These are phyloP conservation scores for Simmondsia chinensis DNA, from an alignment of 148 eudicot species.

Conservation along the genomic window DNA sequence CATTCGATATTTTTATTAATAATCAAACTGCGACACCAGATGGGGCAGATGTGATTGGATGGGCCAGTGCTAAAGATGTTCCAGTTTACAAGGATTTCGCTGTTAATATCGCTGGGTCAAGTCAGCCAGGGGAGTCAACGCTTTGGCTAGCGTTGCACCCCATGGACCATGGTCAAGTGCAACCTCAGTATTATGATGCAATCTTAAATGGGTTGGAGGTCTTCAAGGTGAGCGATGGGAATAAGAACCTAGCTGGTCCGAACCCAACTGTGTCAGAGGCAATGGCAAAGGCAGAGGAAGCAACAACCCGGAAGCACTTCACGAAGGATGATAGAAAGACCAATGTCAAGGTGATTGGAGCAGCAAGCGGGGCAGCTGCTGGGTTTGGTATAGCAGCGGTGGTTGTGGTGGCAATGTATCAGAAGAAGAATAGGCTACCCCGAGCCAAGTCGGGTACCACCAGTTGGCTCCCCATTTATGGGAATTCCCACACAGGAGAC, in stretches of 20 bases:
- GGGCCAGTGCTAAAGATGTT: conserved; percentile 33
- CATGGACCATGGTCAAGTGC: conserved; percentile 8
- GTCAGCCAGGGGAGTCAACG: conserved; percentile 14
- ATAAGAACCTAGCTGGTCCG: conserved; percentile 39
- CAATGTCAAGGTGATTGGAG: conserved; percentile 28
- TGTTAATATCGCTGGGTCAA: conserved; percentile 23
- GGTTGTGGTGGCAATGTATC: conserved; percentile 19
- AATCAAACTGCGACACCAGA: conserved; percentile 39
- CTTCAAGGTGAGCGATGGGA: conserved; percentile 54
- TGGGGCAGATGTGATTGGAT: conserved; percentile 46
- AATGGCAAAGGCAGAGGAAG: conserved; percentile 20
- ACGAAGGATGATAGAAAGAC: conserved; percentile 6
- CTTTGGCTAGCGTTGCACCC: conserved; percentile 50
- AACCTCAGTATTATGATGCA: conserved; percentile 45
- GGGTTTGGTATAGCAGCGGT: conserved; percentile 31
- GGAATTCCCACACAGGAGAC: conserved; percentile 23
- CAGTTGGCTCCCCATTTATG: conserved; percentile 34
- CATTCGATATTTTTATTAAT: conserved; percentile 55
- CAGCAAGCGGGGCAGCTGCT: conserved; percentile 34
- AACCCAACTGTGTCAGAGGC: conserved; percentile 30
- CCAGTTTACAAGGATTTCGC: conserved; percentile 54
- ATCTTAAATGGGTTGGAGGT: conserved; percentile 78
- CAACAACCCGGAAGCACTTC: conserved; percentile 13
- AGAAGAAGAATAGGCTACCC: conserved; percentile 24
- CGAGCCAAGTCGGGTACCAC: conserved; percentile 25